These are phyloP conservation scores for Ulmus americana DNA, from an alignment of 331 rosid genomes.

Conservation along the genomic window DNA sequence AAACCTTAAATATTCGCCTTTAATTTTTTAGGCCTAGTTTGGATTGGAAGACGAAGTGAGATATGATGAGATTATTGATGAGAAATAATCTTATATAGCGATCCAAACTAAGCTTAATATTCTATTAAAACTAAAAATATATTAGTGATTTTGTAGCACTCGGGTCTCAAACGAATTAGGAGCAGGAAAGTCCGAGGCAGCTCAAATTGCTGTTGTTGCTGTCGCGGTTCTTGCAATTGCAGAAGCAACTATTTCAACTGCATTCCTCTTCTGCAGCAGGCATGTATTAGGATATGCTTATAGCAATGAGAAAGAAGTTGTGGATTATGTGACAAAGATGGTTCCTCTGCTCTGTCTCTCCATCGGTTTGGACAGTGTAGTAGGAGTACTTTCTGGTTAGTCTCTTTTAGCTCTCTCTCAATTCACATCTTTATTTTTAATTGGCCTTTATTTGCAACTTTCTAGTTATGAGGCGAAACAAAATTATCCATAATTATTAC, in stretches of 20 bases:
- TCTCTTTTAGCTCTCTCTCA: not conserved
- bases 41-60: too few species aligned
- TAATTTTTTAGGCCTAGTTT: too few species aligned
- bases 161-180: constrained; percentile 66
- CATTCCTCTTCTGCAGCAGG: constrained; percentile 23
- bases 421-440: not conserved
- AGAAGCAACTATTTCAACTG: constrained; percentile 34
- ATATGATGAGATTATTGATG: too few species aligned
- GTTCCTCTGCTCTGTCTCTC: constrained; percentile 46
- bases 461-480: too few species aligned
- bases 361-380: constrained; percentile 37
- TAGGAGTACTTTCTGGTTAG: constrained; percentile 49
- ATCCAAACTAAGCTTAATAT: too few species aligned
- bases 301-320: constrained; percentile 46
- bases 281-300: constrained; percentile 43
- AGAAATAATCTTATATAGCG: too few species aligned
- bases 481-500: too few species aligned
- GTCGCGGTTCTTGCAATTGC: constrained; percentile 33
- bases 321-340: constrained; percentile 36
- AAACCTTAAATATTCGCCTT: not conserved
- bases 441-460: too few species aligned
- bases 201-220: constrained; percentile 24
- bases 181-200: constrained; percentile 46
- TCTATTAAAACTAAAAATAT: too few species aligned
- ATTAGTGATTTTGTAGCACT: constrained; percentile 29